Evolutionary conservation across 1,284 basidiomycete species (phyloP), one percentile per base, ranked within the genome.

Genomic region (Trametes sp.): DNA sequence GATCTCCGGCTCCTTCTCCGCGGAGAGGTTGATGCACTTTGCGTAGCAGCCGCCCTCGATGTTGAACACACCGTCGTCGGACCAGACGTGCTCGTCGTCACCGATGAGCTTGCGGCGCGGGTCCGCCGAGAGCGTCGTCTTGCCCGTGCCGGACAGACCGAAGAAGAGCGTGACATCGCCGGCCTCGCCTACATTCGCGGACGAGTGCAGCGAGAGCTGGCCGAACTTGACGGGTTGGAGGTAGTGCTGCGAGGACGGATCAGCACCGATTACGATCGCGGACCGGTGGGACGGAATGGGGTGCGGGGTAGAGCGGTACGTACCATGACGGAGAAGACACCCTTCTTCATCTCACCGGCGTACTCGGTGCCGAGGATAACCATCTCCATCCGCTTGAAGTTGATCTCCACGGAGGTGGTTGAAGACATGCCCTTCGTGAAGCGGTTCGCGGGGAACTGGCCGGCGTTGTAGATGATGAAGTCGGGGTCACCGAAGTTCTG

Each of bases 371-470:
- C 97, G 73, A 99, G 94, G 76, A 99, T 99, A 76, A 99, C 96
- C 97, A 99, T 99, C 82, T 99, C 98, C 93, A 96, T 98, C 62
- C 98, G 94, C 87, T 98, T 98, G 82, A 99, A 99, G 89, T 99
- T 99, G 85, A 99, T 95, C 83, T 98, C 98, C 61, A 99, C 97
- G 23, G 96, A 98, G 29, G 97, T 99, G 49, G 96, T 94, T 36
- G 96, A 98, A 67, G 95, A 98, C 97, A 99, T 99, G 79, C 97
- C 97, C 81, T 98, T 96, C 65, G 98, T 99, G 88, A 99, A 99
- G 60, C 98, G 94, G 80, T 99, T 99, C 72, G 98, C 98, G 46
- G 98, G 98, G 92, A 99, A 99, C 80, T 99, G 97, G 68, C 98
- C 98, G 59, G 98, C 98, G 80, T 99, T 99, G 89, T 99, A 99